Evolutionary conservation across 257 asterid genomes (phyloP).

Genomic region (Fraxinus anomala): DNA sequence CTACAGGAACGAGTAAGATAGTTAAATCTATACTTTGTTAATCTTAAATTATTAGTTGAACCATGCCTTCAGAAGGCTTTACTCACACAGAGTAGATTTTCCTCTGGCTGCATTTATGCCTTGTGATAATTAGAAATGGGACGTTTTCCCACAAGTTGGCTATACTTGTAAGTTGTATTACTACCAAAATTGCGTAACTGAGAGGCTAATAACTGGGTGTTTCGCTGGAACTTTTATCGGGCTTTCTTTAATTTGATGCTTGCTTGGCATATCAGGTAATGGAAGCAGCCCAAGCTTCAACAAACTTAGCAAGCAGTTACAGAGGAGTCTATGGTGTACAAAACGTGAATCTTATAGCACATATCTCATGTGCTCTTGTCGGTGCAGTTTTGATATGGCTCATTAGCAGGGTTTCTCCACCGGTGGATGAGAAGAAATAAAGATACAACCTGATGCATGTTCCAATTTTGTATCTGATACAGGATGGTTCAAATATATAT

Average conservation of each 20-base stretch:
- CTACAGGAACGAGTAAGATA: background rate
- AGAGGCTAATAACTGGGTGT: background rate
- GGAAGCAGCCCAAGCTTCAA: constrained; percentile 98
- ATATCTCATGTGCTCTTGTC: constrained; percentile 86
- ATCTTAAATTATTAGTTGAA: background rate
- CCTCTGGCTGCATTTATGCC: background rate
- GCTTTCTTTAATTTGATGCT: background rate
- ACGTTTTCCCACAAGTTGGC: background rate
- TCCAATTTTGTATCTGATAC: background rate
- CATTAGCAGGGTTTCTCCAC: constrained; percentile 55
- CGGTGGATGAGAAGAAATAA: constrained; percentile 45
- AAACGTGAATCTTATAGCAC: constrained; percentile 88
- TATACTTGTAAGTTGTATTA: background rate
- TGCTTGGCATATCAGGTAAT: constrained; percentile 57
- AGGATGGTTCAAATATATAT: background rate
- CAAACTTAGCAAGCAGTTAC: constrained; percentile 57
- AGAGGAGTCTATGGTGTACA: constrained; percentile 59
- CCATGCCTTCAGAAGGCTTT: background rate
- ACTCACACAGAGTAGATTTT: background rate
- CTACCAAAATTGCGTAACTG: background rate
- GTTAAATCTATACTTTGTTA: background rate
- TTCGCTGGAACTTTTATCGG: background rate
- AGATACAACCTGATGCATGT: background rate
- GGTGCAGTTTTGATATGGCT: constrained; percentile 87
- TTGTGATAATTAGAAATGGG: background rate